phyloP scores from a whole-genome alignment of 164 flowering plant genomes.

The Amborella trichopoda region DNA sequence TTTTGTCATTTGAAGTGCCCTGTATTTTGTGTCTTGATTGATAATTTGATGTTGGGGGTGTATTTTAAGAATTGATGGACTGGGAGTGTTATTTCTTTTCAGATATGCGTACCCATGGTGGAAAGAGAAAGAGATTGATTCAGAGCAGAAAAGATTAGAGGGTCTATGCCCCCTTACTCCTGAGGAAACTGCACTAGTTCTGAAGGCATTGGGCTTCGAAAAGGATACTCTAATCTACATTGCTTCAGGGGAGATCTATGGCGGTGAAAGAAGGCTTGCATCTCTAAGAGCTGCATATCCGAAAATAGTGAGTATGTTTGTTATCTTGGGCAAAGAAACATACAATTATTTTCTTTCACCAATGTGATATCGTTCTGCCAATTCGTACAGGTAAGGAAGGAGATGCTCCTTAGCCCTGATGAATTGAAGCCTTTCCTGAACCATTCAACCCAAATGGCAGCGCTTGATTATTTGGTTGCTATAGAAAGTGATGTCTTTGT shows the following conservation, averaged over 20 bases:
- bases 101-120: conserved; percentile 99
- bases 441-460: conserved; percentile 99
- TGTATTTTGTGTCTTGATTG: no score
- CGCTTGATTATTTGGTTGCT: conserved; percentile 86
- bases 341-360: background rate
- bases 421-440: conserved; percentile 69
- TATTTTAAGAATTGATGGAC: no score
- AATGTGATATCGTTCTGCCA: background rate
- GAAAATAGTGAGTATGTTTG: conserved; percentile 51
- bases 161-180: conserved; percentile 98
- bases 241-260: conserved; percentile 98
- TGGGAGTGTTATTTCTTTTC: no score
- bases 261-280: conserved; percentile 70
- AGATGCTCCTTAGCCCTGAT: conserved; percentile 56
- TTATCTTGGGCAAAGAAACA: background rate
- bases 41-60: no score
- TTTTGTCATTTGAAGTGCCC: no score
- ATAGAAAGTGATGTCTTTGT: conserved; percentile 69
- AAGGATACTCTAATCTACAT: conserved; percentile 74
- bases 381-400: conserved; percentile 73
- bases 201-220: conserved; percentile 67
- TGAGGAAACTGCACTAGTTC: conserved; percentile 67
- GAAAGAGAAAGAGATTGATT: conserved; percentile 91
- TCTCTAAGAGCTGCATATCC: conserved; percentile 77
- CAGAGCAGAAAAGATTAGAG: conserved; percentile 68